phyloP scores from a whole-genome alignment of 495 filamentous ascomycete genomes.

The Umbilicaria muhlenbergii region DNA sequence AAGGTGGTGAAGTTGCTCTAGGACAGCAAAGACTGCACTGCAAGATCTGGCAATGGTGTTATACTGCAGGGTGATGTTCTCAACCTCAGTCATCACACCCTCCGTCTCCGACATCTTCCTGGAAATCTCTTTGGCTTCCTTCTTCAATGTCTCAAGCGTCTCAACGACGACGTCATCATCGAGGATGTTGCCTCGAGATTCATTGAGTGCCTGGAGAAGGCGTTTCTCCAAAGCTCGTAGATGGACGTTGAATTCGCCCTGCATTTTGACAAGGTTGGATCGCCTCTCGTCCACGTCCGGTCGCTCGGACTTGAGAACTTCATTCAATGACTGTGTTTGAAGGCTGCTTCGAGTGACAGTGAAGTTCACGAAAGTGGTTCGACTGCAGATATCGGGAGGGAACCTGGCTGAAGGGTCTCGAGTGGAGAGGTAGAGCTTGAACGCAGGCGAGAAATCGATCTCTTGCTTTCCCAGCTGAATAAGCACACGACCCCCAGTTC shows the following conservation, averaged over 20 bases:
- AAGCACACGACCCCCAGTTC: slow-evolving; percentile 94
- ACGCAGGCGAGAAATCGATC: slow-evolving; percentile 96
- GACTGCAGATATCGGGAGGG: slow-evolving; percentile 94
- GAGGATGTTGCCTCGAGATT: slow-evolving; percentile 93
- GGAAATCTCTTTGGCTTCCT: slow-evolving; percentile 89
- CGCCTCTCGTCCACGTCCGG: slow-evolving; percentile 95
- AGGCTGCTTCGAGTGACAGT: slow-evolving; percentile 97
- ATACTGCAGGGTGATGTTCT: slow-evolving; percentile 86
- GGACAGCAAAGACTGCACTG: slow-evolving; percentile 88
- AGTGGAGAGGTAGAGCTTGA: slow-evolving; percentile 90
- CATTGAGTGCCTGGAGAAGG: slow-evolving; percentile 85
- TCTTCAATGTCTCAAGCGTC: slow-evolving; percentile 94
- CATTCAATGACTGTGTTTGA: slow-evolving; percentile 92
- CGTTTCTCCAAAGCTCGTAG: slow-evolving; percentile 92
- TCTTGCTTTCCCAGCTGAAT: slow-evolving; percentile 98
- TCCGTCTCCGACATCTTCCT: slow-evolving; percentile 91
- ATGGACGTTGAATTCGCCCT: slow-evolving; percentile 96
- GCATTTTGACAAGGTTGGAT: slow-evolving; percentile 92
- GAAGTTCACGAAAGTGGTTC: slow-evolving; percentile 98
- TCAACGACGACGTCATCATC: slow-evolving; percentile 97
- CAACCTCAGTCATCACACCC: slow-evolving; percentile 95
- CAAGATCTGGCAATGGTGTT: slow-evolving; percentile 82
- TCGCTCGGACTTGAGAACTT: slow-evolving; percentile 90
- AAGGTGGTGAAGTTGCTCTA: slow-evolving; percentile 94
- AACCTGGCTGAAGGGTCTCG: slow-evolving; percentile 92